Conservation (phyloP, 2,329 filamentous ascomycete genomes). For the Claviceps paspali region DNA sequence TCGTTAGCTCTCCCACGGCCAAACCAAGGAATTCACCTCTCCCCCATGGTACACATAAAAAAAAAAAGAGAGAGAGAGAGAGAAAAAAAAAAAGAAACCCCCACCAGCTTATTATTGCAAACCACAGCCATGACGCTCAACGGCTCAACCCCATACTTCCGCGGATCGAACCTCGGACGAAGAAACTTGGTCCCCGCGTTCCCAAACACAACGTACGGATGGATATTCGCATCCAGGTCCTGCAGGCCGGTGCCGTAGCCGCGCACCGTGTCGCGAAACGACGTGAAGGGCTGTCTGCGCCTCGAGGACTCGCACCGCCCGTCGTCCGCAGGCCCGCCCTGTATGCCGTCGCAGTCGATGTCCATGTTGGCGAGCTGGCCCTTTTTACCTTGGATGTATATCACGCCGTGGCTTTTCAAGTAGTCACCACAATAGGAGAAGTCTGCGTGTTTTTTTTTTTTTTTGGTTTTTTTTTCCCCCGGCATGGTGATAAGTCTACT, state of each 20-base stretch:
- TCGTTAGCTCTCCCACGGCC: too few species aligned
- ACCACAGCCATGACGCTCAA: constrained; percentile 40
- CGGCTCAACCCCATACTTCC: constrained; percentile 28
- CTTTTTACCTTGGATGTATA: constrained; percentile 31
- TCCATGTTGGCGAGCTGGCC: constrained; percentile 38
- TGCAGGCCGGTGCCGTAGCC: constrained; percentile 20
- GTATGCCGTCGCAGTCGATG: constrained; percentile 40
- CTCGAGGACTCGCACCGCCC: constrained; percentile 27
- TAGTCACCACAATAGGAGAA: constrained; percentile 33
- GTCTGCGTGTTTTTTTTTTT: constrained; percentile 8
- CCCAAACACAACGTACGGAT: constrained; percentile 38
- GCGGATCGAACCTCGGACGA: constrained; percentile 25
- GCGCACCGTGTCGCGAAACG: constrained; percentile 26
- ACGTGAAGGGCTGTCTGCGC: constrained; percentile 27
- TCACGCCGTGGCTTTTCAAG: constrained; percentile 21
- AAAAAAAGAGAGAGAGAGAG: too few species aligned
- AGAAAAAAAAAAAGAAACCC: too few species aligned
- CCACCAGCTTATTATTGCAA: constrained; percentile 32
- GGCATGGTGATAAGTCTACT: too few species aligned
- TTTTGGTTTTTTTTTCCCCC: too few species aligned
- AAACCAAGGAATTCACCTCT: too few species aligned
- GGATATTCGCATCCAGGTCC: constrained; percentile 35
- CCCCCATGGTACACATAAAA: too few species aligned
- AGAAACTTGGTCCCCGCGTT: constrained; percentile 23
- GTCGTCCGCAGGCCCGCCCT: constrained; percentile 20